These are phyloP conservation scores for Fusarium bulbicola DNA, from an alignment of 2,329 filamentous ascomycete species.

Conservation along the genomic window DNA sequence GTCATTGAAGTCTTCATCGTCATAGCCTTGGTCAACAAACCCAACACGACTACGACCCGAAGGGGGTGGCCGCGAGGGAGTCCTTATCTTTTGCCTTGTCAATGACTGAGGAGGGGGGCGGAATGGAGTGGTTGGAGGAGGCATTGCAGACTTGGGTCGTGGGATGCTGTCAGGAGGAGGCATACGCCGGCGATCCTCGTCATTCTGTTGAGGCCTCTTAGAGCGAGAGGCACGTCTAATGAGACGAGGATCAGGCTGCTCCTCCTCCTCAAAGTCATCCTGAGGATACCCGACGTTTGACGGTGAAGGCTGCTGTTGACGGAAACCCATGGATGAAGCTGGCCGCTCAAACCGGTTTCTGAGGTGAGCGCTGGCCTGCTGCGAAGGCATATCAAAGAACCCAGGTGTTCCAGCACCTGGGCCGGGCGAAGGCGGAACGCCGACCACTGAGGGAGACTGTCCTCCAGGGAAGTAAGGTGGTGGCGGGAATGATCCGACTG, in stretches of 20 bases:
- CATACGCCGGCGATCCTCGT: conserved; percentile 59
- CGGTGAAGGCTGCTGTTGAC: conserved; percentile 37
- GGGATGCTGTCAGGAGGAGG: conserved; percentile 55
- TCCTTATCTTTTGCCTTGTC: conserved; percentile 43
- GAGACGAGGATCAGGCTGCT: conserved; percentile 49
- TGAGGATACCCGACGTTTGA: conserved; percentile 47
- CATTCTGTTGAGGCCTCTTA: conserved; percentile 47
- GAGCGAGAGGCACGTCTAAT: conserved; percentile 55
- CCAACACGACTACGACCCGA: conserved; percentile 45
- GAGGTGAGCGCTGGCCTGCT: conserved; percentile 44
- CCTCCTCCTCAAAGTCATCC: conserved; percentile 55
- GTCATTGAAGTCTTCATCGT: conserved; percentile 51
- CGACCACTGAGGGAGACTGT: conserved; percentile 40
- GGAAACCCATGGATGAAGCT: conserved; percentile 54
- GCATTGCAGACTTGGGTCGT: conserved; percentile 49
- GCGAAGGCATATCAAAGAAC: conserved; percentile 46
- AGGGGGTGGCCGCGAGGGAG: conserved; percentile 46
- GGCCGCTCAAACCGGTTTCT: conserved; percentile 50
- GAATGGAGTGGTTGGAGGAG: conserved; percentile 42
- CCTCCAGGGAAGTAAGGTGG: conserved; percentile 41
- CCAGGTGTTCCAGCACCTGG: conserved; percentile 42
- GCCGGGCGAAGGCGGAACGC: conserved; percentile 43
- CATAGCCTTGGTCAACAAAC: conserved; percentile 46
- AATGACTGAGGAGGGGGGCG: conserved; percentile 42
- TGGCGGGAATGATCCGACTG: conserved; percentile 46